These are phyloP conservation scores for Solanum phureja DNA, from an alignment of 257 asterid genomes.

Conservation along the genomic window DNA sequence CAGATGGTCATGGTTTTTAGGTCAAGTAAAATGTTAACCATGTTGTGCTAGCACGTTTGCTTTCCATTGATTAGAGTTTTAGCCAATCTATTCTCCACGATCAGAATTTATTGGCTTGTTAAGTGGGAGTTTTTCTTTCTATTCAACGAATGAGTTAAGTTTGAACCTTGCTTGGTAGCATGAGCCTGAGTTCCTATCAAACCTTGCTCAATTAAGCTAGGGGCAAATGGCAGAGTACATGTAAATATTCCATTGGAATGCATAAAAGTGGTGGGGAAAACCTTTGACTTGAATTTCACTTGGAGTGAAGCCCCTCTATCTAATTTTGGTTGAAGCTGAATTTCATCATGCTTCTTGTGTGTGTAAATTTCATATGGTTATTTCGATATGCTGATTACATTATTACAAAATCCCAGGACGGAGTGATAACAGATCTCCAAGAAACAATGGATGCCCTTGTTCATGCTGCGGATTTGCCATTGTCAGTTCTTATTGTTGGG, in stretches of 20 bases:
- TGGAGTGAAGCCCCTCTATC: background rate
- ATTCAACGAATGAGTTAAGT: background rate
- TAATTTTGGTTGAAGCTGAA: background rate
- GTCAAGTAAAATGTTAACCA: background rate
- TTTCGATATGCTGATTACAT: background rate
- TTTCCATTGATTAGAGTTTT: background rate
- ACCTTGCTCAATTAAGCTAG: background rate
- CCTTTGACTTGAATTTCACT: background rate
- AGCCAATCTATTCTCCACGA: background rate
- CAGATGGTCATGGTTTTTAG: background rate
- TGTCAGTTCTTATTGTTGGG: slow-evolving; percentile 91
- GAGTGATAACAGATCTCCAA: slow-evolving; percentile 96
- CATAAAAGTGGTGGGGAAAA: background rate
- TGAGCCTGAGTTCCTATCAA: background rate
- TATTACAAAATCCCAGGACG: slow-evolving; percentile 44
- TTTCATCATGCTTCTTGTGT: background rate
- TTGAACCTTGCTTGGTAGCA: background rate
- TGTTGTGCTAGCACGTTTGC: background rate
- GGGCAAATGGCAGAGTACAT: background rate
- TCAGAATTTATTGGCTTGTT: background rate
- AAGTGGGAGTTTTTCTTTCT: background rate
- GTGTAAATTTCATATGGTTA: background rate
- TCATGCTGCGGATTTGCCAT: slow-evolving; percentile 87
- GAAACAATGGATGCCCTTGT: slow-evolving; percentile 95
- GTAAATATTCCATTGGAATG: background rate